Base-by-base conservation (phyloP, 139 green algal genomes). In the Tetraselmis striata region DNA sequence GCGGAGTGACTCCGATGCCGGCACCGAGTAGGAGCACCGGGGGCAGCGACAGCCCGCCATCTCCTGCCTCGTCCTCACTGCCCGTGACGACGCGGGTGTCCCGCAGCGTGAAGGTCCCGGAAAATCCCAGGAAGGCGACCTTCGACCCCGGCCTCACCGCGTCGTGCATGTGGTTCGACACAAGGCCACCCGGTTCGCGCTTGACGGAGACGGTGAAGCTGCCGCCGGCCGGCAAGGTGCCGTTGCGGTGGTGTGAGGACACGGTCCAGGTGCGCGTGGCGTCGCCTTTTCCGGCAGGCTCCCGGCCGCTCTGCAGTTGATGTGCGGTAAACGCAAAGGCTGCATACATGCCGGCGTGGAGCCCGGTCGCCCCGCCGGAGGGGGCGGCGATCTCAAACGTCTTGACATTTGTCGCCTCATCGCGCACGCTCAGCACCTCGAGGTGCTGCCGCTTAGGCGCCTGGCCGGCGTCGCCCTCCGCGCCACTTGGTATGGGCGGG, bases 131-230 rank as follows among this genome's bases (percentile, higher is more conserved):
- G 25, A 81, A 81, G 1, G 18, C 1, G 5, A 88, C 26, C 11
- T 22, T 1, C 23, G 18, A 18, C 0, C 84, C 84, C 1, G 78
- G 79, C 18, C 1, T 23, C 59, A 87, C 22, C 28, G 32, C 1
- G 23, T 84, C 74, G 76, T 88, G 84, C 84, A 88, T 31, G 24
- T n/a, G 79, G 28, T 25, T n/a, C n/a, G 84, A 88, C 32, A 83
- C 79, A 1, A 80, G 75, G 23, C 84, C 84, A 1, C 59, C 79
- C n/a, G n/a, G n/a, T n/a, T n/a, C n/a, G 1, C 77, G 32, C 84
- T 88, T 88, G 58, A 88, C 78, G 30, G 78, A 80, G 29, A 88
- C 84, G 77, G 81, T 84, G 81, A 88, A 88, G 76, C 30, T 84
- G 58, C 77, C 76, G 1, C 30, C 80, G 30, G 29, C 28, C n/a